Conservation (phyloP, 352 stramenopile species). For the Phytopythium litorale region DNA sequence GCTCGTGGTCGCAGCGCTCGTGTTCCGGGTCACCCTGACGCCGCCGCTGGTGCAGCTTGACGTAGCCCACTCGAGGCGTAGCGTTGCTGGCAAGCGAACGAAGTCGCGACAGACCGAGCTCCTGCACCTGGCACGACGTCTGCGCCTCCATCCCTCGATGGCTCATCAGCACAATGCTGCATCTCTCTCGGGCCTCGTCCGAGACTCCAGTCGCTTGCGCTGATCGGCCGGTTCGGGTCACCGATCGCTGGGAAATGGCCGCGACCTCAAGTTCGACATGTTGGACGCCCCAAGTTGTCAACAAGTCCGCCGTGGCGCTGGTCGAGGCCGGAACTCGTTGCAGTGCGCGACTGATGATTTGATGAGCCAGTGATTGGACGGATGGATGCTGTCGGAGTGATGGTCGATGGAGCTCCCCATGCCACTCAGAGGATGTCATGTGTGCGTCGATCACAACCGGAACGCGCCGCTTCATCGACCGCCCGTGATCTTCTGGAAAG, state of each 20-base stretch:
- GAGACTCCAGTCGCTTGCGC: too few relatives aligned
- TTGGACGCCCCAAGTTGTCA: too few relatives aligned
- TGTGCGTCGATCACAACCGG: not conserved
- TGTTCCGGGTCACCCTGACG: too few relatives aligned
- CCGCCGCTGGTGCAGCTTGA: not conserved
- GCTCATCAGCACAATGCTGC: not conserved
- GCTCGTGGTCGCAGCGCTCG: too few relatives aligned
- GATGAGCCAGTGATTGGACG: slow-evolving; percentile 1
- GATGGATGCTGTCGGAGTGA: not conserved
- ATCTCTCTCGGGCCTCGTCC: too few relatives aligned
- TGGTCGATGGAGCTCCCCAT: not conserved
- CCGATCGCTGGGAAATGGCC: too few relatives aligned
- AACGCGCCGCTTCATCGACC: not conserved
- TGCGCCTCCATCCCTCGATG: slow-evolving; percentile 21
- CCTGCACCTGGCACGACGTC: slow-evolving; percentile 24
- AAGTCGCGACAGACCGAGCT: slow-evolving; percentile 42
- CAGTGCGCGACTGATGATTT: not conserved
- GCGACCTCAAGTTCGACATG: too few relatives aligned
- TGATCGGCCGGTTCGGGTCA: too few relatives aligned
- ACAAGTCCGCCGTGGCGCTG: not conserved
- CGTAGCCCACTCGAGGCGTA: slow-evolving; percentile 23
- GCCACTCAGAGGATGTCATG: not conserved
- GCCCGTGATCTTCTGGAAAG: not conserved
- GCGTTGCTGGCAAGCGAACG: not conserved
- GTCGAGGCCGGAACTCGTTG: not conserved